Evolutionary conservation across 352 stramenopile genomes (phyloP).

Genomic region (Thalassiosira allenii): DNA sequence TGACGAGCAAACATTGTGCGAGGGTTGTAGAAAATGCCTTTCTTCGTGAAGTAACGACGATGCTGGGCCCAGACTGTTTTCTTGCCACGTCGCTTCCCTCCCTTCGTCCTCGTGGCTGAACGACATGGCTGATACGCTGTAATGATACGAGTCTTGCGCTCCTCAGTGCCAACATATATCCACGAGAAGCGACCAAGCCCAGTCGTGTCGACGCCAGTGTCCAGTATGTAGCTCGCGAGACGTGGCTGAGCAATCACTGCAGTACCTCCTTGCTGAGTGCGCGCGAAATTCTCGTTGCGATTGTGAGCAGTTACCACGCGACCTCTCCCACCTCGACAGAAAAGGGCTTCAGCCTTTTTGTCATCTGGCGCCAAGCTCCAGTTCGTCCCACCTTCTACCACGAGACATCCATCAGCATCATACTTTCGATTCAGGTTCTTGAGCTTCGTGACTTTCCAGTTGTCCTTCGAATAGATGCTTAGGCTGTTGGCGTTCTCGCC

Average conservation of each 20-base stretch:
- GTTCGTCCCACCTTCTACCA: background rate
- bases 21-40: too few relatives aligned
- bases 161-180: background rate
- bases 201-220: background rate
- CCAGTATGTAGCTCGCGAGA: background rate
- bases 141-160: background rate
- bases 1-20: background rate
- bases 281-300: background rate
- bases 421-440: background rate
- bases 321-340: background rate
- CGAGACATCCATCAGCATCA: background rate
- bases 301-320: background rate
- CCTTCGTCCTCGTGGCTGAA: background rate
- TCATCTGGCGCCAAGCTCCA: background rate
- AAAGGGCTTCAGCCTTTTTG: background rate
- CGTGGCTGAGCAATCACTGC: background rate
- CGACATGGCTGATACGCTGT: conserved; percentile 13
- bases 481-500: conserved; percentile 1
- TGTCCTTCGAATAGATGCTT: background rate
- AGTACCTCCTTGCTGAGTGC: background rate
- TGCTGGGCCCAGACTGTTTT: conserved; percentile 7
- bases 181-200: background rate
- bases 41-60: background rate
- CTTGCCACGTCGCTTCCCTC: background rate
- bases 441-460: background rate